Evolutionary conservation across 2,329 filamentous ascomycete genomes (phyloP).

Genomic region (Hymenoscyphus scutula): DNA sequence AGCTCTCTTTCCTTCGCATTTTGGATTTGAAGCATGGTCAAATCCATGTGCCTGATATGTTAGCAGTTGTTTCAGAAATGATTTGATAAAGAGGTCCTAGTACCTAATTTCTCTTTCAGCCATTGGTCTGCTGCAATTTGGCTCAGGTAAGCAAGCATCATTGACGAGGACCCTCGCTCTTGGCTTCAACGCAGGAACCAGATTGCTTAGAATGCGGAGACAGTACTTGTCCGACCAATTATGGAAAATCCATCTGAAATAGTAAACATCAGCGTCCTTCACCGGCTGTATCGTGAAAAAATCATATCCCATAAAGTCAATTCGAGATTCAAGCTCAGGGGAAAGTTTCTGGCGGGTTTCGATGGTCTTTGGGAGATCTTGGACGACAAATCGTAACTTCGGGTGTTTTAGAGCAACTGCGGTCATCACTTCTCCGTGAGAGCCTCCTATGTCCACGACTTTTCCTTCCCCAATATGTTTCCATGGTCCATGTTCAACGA

Average conservation of each 20-base stretch:
- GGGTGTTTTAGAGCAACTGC: conserved; percentile 29
- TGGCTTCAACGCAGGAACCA: conserved; percentile 3
- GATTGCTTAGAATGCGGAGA: conserved; percentile 21
- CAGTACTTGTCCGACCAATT: conserved; percentile 38
- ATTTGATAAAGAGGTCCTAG: neutral
- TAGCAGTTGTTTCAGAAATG: neutral
- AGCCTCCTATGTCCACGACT: conserved; percentile 28
- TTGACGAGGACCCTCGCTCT: neutral
- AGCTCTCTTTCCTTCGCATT: neutral
- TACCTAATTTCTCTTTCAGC: neutral
- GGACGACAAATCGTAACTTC: conserved; percentile 30
- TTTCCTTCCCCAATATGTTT: neutral
- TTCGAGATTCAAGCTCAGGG: conserved; percentile 5
- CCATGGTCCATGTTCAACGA: neutral
- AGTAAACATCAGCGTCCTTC: conserved; percentile 36
- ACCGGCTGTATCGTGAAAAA: conserved; percentile 41
- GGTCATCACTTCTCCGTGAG: conserved; percentile 28
- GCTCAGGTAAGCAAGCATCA: neutral
- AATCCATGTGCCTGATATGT: neutral
- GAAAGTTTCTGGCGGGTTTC: neutral
- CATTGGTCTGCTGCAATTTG: neutral
- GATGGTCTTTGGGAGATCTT: conserved; percentile 16
- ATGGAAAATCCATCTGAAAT: conserved; percentile 27
- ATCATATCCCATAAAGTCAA: conserved; percentile 35
- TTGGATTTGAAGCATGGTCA: neutral